A percentile compares a stretch with the other conserved stretches of the same genome.
Evolutionary conservation across 2,329 filamentous ascomycete genomes (phyloP).

Genomic region (Monilinia fructicola): DNA sequence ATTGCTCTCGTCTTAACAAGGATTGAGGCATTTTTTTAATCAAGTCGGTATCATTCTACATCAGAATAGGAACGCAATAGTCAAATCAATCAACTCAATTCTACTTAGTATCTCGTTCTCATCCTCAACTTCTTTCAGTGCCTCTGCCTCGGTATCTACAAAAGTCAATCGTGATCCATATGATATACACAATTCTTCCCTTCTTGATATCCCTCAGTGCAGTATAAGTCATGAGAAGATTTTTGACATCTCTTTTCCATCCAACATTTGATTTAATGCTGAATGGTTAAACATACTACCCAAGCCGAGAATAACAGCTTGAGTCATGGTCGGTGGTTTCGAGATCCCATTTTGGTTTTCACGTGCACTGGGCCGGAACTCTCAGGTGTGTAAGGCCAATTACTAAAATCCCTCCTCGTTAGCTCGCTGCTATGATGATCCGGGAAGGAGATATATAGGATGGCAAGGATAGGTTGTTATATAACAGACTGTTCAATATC

Average conservation of each 20-base stretch:
- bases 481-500: too few relatives aligned
- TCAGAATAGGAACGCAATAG: slow-evolving; percentile 8
- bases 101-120: slow-evolving; percentile 37
- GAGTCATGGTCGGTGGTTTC: slow-evolving; percentile 3
- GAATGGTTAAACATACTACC: slow-evolving; percentile 62
- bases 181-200: slow-evolving; percentile 54
- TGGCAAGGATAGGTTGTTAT: too few relatives aligned
- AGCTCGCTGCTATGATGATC: not conserved
- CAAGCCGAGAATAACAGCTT: slow-evolving; percentile 50
- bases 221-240: slow-evolving; percentile 49
- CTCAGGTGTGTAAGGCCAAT: slow-evolving; percentile 25
- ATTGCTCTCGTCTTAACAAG: not conserved
- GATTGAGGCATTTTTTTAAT: not conserved
- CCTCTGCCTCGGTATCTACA: slow-evolving; percentile 39
- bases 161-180: slow-evolving; percentile 43
- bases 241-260: slow-evolving; percentile 51
- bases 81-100: slow-evolving; percentile 40
- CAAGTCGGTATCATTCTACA: slow-evolving; percentile 3
- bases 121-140: slow-evolving; percentile 31
- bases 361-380: slow-evolving; percentile 22
- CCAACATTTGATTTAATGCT: slow-evolving; percentile 52
- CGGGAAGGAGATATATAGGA: not conserved
- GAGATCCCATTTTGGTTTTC: slow-evolving; percentile 47
- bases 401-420: slow-evolving; percentile 19
- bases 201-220: slow-evolving; percentile 51